Evolutionary conservation across 805 yeast genomes (phyloP).

Genomic region (Pichia membranifaciens): DNA sequence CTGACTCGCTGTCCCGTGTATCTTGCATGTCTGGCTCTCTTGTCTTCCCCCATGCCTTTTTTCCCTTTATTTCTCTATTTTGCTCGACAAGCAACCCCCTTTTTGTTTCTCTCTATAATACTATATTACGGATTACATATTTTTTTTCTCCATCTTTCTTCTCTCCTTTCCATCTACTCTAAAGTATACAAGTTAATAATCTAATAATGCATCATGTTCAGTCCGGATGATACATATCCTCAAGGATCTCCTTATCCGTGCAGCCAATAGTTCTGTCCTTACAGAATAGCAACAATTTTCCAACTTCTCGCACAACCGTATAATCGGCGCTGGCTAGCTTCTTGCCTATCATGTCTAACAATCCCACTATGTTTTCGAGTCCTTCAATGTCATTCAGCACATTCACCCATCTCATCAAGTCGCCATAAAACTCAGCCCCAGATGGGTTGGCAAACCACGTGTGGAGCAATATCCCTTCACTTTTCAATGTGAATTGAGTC

Average conservation of each 20-base stretch:
- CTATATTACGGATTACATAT: background rate
- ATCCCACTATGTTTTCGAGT: slow-evolving; percentile 49
- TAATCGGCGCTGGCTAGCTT: slow-evolving; percentile 40
- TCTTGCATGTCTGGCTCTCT: too few relatives aligned
- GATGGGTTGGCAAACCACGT: slow-evolving; percentile 30
- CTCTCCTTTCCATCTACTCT: background rate
- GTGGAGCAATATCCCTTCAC: slow-evolving; percentile 30
- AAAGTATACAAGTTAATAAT: background rate
- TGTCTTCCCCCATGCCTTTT: too few relatives aligned
- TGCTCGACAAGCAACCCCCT: too few relatives aligned
- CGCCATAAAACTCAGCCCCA: slow-evolving; percentile 37
- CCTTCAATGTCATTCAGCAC: slow-evolving; percentile 35
- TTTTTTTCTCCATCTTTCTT: background rate
- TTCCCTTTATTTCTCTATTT: background rate
- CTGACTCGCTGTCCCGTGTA: too few relatives aligned
- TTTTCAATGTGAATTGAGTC: slow-evolving; percentile 31
- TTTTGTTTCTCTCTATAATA: background rate
- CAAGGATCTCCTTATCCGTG: slow-evolving; percentile 38
- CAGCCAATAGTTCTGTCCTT: slow-evolving; percentile 47
- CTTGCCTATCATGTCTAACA: slow-evolving; percentile 42
- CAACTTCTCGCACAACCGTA: slow-evolving; percentile 53
- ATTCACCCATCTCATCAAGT: slow-evolving; percentile 37
- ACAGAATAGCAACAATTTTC: slow-evolving; percentile 48
- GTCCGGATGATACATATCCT: slow-evolving; percentile 39
- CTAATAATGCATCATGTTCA: slow-evolving; percentile 9